Evolutionary conservation across 1,139 yeast species (phyloP), one percentile per base, ranked within the genome.

Genomic region (Kurtzmaniella quercitrusa): DNA sequence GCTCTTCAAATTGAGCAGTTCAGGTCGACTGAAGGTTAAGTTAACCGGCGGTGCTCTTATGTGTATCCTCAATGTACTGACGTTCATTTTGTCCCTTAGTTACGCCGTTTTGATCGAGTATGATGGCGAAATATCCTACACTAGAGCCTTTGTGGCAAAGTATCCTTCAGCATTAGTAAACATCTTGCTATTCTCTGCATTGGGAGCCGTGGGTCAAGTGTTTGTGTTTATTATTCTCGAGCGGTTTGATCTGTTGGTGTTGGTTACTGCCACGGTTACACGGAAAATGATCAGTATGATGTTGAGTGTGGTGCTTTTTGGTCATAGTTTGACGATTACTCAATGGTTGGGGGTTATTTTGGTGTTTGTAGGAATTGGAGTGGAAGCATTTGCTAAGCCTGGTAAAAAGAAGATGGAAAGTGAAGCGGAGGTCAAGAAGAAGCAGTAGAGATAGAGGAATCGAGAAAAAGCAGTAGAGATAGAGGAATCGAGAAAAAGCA

Each of bases 231-330:
- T 83, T 45, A 89, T 96, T 1, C 68, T 93, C 41, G 95, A 88
- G 54, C 73, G 79, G 48, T 93, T 87, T 58, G 96, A 93, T 42
- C 87, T 96, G 3, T 70, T 93, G 47, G 77, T 88, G 1, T 69
- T 93, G 43, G 90, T 93, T 31, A 91, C 96, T 25, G 94, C 95
- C 16, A 94, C 98, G 0, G 97, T 93, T 8, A 91, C 98, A 1
- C 76, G 99, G 51, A 93, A 93, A 59, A 91, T 93, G 97, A 70
- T 90, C 43, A 89, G 97, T 42, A 91, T 93, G 98, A 73, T 90
- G 17, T 66, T 93, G 47, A 86, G 96, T 57, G 96, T 93, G 43
- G 61, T 88, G 2, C 69, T 93, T 53, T 93, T 90, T 65, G 94
- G 93, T 15, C 98, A 93, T 58, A 61, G 62, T 4, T 75, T 93